phyloP scores from a whole-genome alignment of 495 filamentous ascomycete species.

The Aspergillus egyptiacus region DNA sequence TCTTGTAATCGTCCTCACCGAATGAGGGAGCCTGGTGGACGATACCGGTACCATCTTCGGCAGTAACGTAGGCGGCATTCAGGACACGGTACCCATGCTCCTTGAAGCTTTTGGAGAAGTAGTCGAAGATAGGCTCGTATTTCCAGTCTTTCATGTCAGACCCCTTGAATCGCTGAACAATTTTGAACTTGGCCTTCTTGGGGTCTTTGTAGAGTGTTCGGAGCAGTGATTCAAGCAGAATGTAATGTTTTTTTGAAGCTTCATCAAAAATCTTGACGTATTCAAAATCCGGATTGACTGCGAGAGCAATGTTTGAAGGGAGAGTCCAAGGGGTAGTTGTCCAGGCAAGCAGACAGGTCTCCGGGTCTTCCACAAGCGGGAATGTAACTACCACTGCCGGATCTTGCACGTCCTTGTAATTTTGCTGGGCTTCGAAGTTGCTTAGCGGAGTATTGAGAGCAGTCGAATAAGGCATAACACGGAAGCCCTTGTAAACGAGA shows the following conservation, averaged over 20 bases:
- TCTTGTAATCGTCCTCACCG: slow-evolving; percentile 94
- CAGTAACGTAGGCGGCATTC: slow-evolving; percentile 83
- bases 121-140: slow-evolving; percentile 87
- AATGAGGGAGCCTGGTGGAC: slow-evolving; percentile 95
- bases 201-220: slow-evolving; percentile 88
- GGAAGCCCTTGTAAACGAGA: slow-evolving; percentile 79
- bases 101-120: slow-evolving; percentile 92
- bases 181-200: slow-evolving; percentile 95
- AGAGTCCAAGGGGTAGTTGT: slow-evolving; percentile 97
- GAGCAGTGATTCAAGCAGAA: slow-evolving; percentile 80
- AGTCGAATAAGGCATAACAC: slow-evolving; percentile 93
- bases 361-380: slow-evolving; percentile 68
- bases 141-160: slow-evolving; percentile 87
- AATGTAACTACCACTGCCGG: slow-evolving; percentile 89
- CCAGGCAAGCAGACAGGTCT: slow-evolving; percentile 78
- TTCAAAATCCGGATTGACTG: slow-evolving; percentile 83
- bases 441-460: slow-evolving; percentile 83
- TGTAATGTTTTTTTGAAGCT: slow-evolving; percentile 73
- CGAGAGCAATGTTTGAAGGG: slow-evolving; percentile 76
- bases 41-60: slow-evolving; percentile 89
- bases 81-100: slow-evolving; percentile 79
- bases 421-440: slow-evolving; percentile 91
- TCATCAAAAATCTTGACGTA: slow-evolving; percentile 90
- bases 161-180: slow-evolving; percentile 75
- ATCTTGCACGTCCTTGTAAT: slow-evolving; percentile 90